Conservation (phyloP, 164 flowering plant genomes). For the Magnolia officinalis region DNA sequence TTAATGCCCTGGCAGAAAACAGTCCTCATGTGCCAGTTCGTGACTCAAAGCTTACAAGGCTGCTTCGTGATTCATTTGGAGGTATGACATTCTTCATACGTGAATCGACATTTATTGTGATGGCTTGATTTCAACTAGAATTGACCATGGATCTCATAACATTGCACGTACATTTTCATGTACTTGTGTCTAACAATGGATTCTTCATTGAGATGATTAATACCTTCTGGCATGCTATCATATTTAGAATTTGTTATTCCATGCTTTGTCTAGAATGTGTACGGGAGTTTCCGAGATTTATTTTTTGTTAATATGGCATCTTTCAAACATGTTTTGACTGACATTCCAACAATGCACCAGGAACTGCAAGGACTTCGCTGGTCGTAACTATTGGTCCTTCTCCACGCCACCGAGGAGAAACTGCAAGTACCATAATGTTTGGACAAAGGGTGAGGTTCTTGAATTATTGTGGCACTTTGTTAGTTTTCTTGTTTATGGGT, state of each 20-base stretch:
- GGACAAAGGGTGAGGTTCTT: constrained; percentile 80
- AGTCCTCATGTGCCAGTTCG: constrained; percentile 94
- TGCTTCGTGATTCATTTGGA: constrained; percentile 98
- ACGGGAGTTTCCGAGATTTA: neutral
- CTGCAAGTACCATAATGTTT: constrained; percentile 93
- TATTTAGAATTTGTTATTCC: neutral
- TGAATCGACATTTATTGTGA: neutral
- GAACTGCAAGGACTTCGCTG: constrained; percentile 94
- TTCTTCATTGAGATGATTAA: neutral
- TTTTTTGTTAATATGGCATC: neutral
- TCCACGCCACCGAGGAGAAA: constrained; percentile 96
- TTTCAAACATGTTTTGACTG: neutral
- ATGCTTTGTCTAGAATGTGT: neutral
- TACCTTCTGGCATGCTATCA: neutral
- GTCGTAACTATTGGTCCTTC: constrained; percentile 96
- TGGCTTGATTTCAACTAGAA: neutral
- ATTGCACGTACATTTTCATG: neutral
- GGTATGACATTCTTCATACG: constrained; percentile 38
- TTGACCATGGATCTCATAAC: neutral
- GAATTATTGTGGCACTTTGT: neutral
- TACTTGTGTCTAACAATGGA: neutral
- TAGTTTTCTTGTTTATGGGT: neutral
- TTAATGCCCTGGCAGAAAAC: constrained; percentile 94
- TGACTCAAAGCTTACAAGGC: constrained; percentile 94
- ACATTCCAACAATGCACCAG: constrained; percentile 29